Conservation (phyloP, 768 basidiomycete species). For the Phylloporus scabripes region DNA sequence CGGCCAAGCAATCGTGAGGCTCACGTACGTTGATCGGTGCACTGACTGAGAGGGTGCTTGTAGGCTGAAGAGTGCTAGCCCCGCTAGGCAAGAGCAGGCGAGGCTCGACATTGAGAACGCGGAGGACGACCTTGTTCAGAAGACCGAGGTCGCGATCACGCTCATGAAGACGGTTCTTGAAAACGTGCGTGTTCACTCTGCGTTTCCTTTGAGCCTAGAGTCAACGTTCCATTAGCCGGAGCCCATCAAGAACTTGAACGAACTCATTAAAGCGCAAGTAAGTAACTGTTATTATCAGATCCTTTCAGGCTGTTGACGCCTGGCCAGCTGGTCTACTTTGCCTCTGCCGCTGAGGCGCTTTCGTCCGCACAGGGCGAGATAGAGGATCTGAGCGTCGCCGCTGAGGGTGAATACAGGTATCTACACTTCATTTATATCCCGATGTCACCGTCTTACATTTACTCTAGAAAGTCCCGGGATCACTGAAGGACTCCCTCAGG, state of each 20-base stretch:
- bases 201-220: background rate
- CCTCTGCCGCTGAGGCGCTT: constrained; percentile 73
- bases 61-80: constrained; percentile 74
- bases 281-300: constrained; percentile 5
- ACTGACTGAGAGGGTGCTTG: background rate
- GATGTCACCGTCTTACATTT: constrained; percentile 2
- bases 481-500: constrained; percentile 45
- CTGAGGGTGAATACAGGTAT: constrained; percentile 92
- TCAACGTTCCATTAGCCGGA: constrained; percentile 62
- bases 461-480: constrained; percentile 76
- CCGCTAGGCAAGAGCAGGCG: constrained; percentile 84
- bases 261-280: constrained; percentile 86
- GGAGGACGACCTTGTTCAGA: constrained; percentile 94
- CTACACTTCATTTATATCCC: background rate
- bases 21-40: background rate
- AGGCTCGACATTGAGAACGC: constrained; percentile 89
- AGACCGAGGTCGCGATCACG: constrained; percentile 95
- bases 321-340: constrained; percentile 61
- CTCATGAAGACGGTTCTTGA: constrained; percentile 98
- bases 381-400: constrained; percentile 87
- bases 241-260: constrained; percentile 89
- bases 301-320: constrained; percentile 4
- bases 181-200: constrained; percentile 57
- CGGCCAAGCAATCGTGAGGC: constrained; percentile 80
- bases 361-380: constrained; percentile 85